Evolutionary conservation across 805 yeast genomes (phyloP).

Genomic region (Wickerhamomyces queroliae): DNA sequence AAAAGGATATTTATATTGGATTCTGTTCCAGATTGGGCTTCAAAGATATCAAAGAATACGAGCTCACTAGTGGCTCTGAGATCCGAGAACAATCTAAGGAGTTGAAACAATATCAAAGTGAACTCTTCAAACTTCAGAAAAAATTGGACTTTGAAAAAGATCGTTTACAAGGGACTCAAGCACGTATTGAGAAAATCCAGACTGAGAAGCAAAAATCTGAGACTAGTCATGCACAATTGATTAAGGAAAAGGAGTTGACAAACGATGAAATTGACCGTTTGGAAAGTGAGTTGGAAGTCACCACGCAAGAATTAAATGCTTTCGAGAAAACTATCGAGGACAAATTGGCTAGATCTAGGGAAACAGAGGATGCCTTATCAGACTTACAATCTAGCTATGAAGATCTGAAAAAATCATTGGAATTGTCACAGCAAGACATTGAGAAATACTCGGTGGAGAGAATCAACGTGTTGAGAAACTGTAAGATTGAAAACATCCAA

Average conservation of each 20-base stretch:
- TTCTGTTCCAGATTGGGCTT: slow-evolving; percentile 57
- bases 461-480: slow-evolving; percentile 54
- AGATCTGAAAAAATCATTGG: slow-evolving; percentile 27
- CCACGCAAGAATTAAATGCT: slow-evolving; percentile 28
- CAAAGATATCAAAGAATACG: slow-evolving; percentile 58
- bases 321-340: slow-evolving; percentile 26
- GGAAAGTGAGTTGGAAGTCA: slow-evolving; percentile 35
- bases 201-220: slow-evolving; percentile 33
- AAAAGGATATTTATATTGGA: slow-evolving; percentile 37
- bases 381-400: slow-evolving; percentile 28
- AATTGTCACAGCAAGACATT: slow-evolving; percentile 43
- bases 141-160: slow-evolving; percentile 62
- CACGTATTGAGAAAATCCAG: slow-evolving; percentile 39
- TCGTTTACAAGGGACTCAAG: slow-evolving; percentile 44
- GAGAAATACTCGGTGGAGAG: slow-evolving; percentile 52
- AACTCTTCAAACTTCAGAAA: slow-evolving; percentile 53
- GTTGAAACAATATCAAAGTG: slow-evolving; percentile 53
- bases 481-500: slow-evolving; percentile 65
- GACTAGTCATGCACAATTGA: slow-evolving; percentile 24
- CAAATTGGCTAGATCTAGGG: slow-evolving; percentile 27
- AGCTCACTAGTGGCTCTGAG: slow-evolving; percentile 55
- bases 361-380: slow-evolving; percentile 42
- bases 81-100: slow-evolving; percentile 54
- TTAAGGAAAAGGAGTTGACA: slow-evolving; percentile 26
- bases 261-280: slow-evolving; percentile 29